Conservation (phyloP, 2,329 filamentous ascomycete species). For the Fusarium torreyae region DNA sequence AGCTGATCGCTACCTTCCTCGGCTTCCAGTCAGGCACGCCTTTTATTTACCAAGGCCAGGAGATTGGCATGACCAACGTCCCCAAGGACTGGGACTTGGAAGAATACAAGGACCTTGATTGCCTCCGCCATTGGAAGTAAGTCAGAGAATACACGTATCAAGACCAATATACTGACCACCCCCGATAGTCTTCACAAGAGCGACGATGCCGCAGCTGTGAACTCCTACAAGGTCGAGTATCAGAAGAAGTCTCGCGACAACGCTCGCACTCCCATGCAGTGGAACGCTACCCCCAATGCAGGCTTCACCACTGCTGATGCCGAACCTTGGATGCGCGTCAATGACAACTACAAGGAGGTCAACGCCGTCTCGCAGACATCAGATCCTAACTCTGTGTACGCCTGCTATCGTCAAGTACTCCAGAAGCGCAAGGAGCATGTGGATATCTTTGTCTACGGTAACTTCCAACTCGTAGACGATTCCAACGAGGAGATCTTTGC, state of each 20-base stretch:
- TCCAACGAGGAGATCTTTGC: conserved; percentile 56
- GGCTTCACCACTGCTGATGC: conserved; percentile 72
- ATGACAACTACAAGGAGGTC: conserved; percentile 72
- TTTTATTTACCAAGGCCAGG: conserved; percentile 80
- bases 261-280: conserved; percentile 80
- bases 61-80: conserved; percentile 77
- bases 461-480: conserved; percentile 60
- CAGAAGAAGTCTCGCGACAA: conserved; percentile 77
- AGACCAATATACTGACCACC: conserved; percentile 2
- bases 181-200: conserved; percentile 55
- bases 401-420: conserved; percentile 74
- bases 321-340: conserved; percentile 79
- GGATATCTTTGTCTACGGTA: conserved; percentile 77
- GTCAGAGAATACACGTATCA: conserved; percentile 19
- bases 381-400: conserved; percentile 67
- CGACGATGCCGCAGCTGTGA: conserved; percentile 57
- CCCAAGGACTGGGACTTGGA: conserved; percentile 72
- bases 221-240: conserved; percentile 61
- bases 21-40: conserved; percentile 73
- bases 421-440: conserved; percentile 71
- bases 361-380: conserved; percentile 72
- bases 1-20: conserved; percentile 72
- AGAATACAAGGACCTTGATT: conserved; percentile 79
- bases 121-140: conserved; percentile 66
- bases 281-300: conserved; percentile 71